Base-by-base conservation (phyloP, 768 basidiomycete genomes). In the Suillus alpinus region DNA sequence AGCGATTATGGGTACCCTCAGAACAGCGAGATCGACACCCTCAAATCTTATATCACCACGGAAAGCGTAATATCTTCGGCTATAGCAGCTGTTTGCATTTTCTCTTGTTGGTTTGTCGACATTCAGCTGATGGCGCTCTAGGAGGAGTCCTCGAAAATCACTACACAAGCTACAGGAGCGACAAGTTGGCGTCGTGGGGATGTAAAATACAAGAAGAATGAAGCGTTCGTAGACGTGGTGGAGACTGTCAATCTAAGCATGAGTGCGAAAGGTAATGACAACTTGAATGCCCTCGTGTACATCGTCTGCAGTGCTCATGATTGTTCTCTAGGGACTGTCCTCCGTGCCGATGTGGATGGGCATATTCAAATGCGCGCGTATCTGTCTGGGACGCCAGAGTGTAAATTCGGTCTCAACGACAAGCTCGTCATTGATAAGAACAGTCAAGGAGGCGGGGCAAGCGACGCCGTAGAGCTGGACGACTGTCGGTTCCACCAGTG, bases 401-500 rank as follows among this genome's bases (percentile, higher is more conserved):
- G 97, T 83, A 98, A 98, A 74, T 98, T 99, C 66, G 97, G 97
- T 13, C 80, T 99, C 64, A 99, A 99, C 69, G 97, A 98, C 77
- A 98, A 98, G 75, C 84, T 98, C 26, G 95, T 98, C 26, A 90
- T 98, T 52, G 95, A 97, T 80, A 95, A 95, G 78, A 74, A 67
- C 16, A 83, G 84, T 59, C 80, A 81, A 59, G 83, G 84, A 59
- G 83, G 84, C 23, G 80, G 84, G 56, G 68, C 67, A 20, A 59
- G 71, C 56, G 89, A 92, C 65, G 92, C 93, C 2, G 96, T 99
- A 37, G 95, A 98, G 72, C 78, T 98, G 50, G 97, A 99, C 69
- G 97, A 99, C 71, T 98, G 96, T 74, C 91, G 92, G 60, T 98
- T 98, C 81, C 97, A 99, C 67, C 97, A 99, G 74, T 99, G 97